Evolutionary conservation across 371 early-diverging fungal genomes (phyloP).

Genomic region (Gilbertella persicaria): DNA sequence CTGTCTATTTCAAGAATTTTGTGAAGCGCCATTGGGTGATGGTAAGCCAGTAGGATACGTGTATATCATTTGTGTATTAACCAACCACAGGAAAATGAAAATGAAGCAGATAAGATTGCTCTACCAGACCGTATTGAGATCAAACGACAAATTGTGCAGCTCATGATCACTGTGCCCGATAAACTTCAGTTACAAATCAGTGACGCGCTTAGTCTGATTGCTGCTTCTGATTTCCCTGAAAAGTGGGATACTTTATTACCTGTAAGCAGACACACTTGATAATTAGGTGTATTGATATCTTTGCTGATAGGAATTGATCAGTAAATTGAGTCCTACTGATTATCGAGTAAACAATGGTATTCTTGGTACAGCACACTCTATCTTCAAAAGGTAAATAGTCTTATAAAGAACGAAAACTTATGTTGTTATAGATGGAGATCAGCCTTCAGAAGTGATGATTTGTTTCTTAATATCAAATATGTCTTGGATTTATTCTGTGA

Average conservation of each 20-base stretch:
- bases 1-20: slow-evolving; percentile 95
- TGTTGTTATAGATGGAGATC: slow-evolving; percentile 75
- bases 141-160: slow-evolving; percentile 77
- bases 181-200: slow-evolving; percentile 87
- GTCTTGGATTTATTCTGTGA: slow-evolving; percentile 85
- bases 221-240: slow-evolving; percentile 88
- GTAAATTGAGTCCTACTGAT: slow-evolving; percentile 76
- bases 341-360: slow-evolving; percentile 86
- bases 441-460: slow-evolving; percentile 74
- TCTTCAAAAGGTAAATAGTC: slow-evolving; percentile 80
- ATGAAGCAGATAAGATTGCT: slow-evolving; percentile 56
- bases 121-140: slow-evolving; percentile 76
- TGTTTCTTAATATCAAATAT: slow-evolving; percentile 88
- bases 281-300: background rate
- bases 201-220: slow-evolving; percentile 91
- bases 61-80: background rate
- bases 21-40: slow-evolving; percentile 85
- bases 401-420: background rate
- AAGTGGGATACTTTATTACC: slow-evolving; percentile 85
- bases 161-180: slow-evolving; percentile 83
- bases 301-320: slow-evolving; percentile 65
- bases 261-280: slow-evolving; percentile 50
- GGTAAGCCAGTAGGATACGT: slow-evolving; percentile 44
- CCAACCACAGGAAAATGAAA: slow-evolving; percentile 48
- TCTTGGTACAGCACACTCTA: slow-evolving; percentile 90